phyloP scores from a whole-genome alignment of 805 yeast species.

The Candida nonsorbophila region DNA sequence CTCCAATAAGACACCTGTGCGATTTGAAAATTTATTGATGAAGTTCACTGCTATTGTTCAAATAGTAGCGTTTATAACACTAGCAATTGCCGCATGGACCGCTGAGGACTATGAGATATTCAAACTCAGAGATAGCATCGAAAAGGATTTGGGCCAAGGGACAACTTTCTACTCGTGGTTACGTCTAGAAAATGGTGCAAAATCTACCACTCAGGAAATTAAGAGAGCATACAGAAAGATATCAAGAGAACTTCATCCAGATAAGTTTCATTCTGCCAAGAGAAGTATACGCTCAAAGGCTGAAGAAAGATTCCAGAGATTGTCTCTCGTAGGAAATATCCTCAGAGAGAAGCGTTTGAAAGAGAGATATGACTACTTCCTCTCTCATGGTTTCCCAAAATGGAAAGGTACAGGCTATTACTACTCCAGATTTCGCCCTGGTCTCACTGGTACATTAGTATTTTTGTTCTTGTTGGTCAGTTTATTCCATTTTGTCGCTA shows the following conservation, averaged over 20 bases:
- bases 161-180: constrained; percentile 68
- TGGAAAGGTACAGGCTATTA: constrained; percentile 67
- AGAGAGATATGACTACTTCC: constrained; percentile 79
- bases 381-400: constrained; percentile 78
- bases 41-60: constrained; percentile 1
- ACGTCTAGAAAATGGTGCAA: constrained; percentile 41
- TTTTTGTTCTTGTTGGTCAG: constrained; percentile 49
- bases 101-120: constrained; percentile 79
- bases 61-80: constrained; percentile 3
- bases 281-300: constrained; percentile 41
- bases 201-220: constrained; percentile 49
- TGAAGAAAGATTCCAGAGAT: constrained; percentile 68
- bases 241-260: constrained; percentile 80
- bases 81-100: constrained; percentile 43
- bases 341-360: constrained; percentile 51
- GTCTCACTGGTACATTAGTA: constrained; percentile 44
- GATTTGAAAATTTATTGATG: too few species aligned
- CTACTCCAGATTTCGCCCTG: constrained; percentile 67
- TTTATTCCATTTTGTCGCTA: constrained; percentile 52
- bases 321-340: constrained; percentile 72
- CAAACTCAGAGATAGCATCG: constrained; percentile 58
- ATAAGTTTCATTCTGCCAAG: constrained; percentile 43
- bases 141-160: constrained; percentile 55
- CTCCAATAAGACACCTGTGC: too few species aligned
- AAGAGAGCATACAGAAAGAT: constrained; percentile 63